Base-by-base conservation (phyloP, 768 basidiomycete genomes). In the Amanita phalloides region DNA sequence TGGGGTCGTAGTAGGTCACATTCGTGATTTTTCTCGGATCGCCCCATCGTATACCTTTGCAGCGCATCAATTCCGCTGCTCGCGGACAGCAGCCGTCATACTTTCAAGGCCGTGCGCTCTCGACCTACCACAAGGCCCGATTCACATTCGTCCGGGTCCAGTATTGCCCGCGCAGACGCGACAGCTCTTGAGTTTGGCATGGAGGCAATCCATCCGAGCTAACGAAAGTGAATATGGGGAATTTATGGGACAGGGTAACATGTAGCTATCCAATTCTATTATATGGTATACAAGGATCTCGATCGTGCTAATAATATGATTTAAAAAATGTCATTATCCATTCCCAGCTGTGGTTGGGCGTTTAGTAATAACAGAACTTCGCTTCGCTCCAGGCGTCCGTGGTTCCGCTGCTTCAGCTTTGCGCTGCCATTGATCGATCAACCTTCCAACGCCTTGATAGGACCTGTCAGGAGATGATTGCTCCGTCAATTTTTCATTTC, bases 381-480 rank as follows among this genome's bases (percentile, higher is more conserved):
- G 70, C 61, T 68, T 71, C 35, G 61, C 61, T 49, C 61, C 55
- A 26, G 55, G 56, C 20, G 62, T 61, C 23, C 64, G 71, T 45
- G 66, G 60, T 35, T 78, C 80, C 17, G 68, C 67, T 13, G 43
- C 43, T 56, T 83, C 84, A 14, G 76, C 81, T 67, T 85, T 90
- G 53, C 78, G 80, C 64, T 92, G 87, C 90, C 90, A 92, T 61
- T 90, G 80, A 61, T 89, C 86, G 56, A 92, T 91, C 33, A 92
- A 71, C 66, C 76, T 86, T 26, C 87, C 84, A 41, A 92, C 90
- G 35, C 90, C 90, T 60, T 81, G 82, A 64, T 83, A 92, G 30
- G 86, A 84, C 50, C 75, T 74, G 61, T 92, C 89, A 6, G 86
- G 85, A 7, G 86, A 84, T 4, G 85, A 72, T 11, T 75, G 73